These are phyloP conservation scores for Cucumis cinereus DNA, from an alignment of 306 rosid species.

Conservation along the genomic window DNA sequence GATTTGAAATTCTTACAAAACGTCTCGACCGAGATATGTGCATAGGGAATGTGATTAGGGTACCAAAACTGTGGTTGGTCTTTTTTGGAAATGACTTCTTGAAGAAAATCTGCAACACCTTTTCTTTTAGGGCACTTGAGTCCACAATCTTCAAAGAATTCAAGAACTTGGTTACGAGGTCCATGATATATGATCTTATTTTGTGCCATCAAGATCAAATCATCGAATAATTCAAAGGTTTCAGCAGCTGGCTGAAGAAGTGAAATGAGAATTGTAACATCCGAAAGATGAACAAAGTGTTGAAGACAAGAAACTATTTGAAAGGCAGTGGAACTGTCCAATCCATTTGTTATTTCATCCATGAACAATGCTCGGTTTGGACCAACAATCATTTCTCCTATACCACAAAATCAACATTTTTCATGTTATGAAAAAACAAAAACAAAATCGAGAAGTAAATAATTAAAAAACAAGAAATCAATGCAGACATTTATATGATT, in stretches of 20 bases:
- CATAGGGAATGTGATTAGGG: slow-evolving; percentile 4
- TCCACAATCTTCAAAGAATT: slow-evolving; percentile 33
- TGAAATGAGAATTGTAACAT: slow-evolving; percentile 25
- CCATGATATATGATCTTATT: slow-evolving; percentile 40
- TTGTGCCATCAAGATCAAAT: slow-evolving; percentile 27
- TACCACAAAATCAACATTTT: neutral
- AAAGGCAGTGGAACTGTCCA: slow-evolving; percentile 34
- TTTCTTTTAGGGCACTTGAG: slow-evolving; percentile 37
- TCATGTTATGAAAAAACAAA: no score
- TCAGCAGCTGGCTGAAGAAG: slow-evolving; percentile 52
- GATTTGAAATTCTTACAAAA: slow-evolving; percentile 16
- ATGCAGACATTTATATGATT: no score
- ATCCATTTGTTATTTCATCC: slow-evolving; percentile 41
- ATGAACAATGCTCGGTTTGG: slow-evolving; percentile 30
- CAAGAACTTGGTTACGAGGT: slow-evolving; percentile 24
- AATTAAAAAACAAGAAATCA: no score
- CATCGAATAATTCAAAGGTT: slow-evolving; percentile 37
- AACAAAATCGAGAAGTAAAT: neutral
- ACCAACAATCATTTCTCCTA: slow-evolving; percentile 38
- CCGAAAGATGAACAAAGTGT: slow-evolving; percentile 23
- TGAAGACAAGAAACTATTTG: slow-evolving; percentile 30
- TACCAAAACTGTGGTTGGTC: slow-evolving; percentile 40
- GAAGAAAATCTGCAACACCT: slow-evolving; percentile 36
- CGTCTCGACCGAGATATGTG: slow-evolving; percentile 14
- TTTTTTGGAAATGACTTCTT: slow-evolving; percentile 29